Conservation (phyloP, 495 filamentous ascomycete species). For the Aspergillus kassunensis region DNA sequence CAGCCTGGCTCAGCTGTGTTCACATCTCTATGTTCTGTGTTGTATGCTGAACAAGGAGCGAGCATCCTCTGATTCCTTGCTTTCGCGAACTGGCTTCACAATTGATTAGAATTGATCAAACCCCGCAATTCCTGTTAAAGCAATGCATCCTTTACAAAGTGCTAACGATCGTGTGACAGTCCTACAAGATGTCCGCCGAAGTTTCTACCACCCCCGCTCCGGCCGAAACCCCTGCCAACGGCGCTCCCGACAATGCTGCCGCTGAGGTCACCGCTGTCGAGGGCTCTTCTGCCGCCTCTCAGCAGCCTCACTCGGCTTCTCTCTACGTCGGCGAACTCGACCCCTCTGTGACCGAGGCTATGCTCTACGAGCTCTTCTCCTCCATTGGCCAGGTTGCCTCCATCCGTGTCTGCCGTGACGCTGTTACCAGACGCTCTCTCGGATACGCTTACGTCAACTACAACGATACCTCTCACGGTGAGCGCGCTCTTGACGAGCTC, state of each 20-base stretch:
- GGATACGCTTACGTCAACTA: conserved; percentile 99
- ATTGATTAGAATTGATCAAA: too few relatives aligned
- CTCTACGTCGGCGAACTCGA: conserved; percentile 99
- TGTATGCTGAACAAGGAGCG: too few relatives aligned
- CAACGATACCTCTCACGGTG: conserved; percentile 93
- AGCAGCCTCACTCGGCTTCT: conserved; percentile 87
- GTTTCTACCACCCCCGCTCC: conserved; percentile 34
- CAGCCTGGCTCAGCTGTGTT: too few relatives aligned
- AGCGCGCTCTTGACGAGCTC: conserved; percentile 97
- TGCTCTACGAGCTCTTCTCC: conserved; percentile 99
- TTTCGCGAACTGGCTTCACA: too few relatives aligned
- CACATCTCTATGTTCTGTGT: too few relatives aligned
- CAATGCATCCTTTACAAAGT: too few relatives aligned
- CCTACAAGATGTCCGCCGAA: conserved; percentile 47
- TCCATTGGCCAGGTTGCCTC: conserved; percentile 98
- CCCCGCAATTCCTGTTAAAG: too few relatives aligned
- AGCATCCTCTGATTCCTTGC: too few relatives aligned
- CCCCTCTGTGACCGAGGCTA: conserved; percentile 95
- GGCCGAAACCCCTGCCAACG: conserved; percentile 39
- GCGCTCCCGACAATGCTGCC: conserved; percentile 36
- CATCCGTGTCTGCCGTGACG: conserved; percentile 99
- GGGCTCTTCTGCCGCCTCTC: conserved; percentile 53
- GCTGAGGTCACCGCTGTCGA: conserved; percentile 36
- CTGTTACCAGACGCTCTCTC: conserved; percentile 96
- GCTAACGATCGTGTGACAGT: conserved; percentile 13